Evolutionary conservation across 2,329 filamentous ascomycete genomes (phyloP).

Genomic region (Claviceps quebecensis): DNA sequence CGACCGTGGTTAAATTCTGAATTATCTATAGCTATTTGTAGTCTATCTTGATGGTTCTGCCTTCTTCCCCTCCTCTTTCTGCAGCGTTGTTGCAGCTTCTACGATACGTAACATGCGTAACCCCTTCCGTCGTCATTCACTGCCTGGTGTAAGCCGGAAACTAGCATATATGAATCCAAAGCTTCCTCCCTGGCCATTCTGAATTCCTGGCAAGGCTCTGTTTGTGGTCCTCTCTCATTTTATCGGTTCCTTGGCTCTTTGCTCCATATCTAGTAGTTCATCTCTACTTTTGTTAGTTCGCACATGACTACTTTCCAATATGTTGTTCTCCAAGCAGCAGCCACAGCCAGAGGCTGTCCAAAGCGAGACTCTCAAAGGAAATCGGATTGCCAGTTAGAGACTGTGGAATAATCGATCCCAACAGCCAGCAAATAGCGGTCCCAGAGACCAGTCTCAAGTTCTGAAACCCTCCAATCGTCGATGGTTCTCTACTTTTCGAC

Average conservation of each 20-base stretch:
- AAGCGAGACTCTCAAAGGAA: slow-evolving; percentile 2
- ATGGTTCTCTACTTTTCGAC: slow-evolving; percentile 11
- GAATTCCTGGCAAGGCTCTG: neutral
- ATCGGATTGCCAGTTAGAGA: slow-evolving; percentile 13
- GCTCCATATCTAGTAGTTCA: slow-evolving; percentile 3
- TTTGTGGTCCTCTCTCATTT: slow-evolving; percentile 1
- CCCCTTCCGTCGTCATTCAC: neutral
- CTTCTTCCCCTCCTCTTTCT: neutral
- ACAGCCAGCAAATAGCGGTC: slow-evolving; percentile 2
- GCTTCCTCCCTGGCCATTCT: neutral
- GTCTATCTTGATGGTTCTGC: neutral
- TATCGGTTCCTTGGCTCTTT: slow-evolving; percentile 3
- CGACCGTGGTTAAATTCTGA: neutral
- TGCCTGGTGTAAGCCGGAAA: neutral
- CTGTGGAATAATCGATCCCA: slow-evolving; percentile 14
- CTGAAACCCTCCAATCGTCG: slow-evolving; percentile 3
- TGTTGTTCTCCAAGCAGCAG: slow-evolving; percentile 11
- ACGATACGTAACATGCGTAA: neutral
- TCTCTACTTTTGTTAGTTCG: slow-evolving; percentile 1
- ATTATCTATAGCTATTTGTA: neutral
- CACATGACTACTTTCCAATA: slow-evolving; percentile 9
- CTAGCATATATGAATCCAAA: neutral
- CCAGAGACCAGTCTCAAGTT: slow-evolving; percentile 2
- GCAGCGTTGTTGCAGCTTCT: neutral
- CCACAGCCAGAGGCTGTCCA: slow-evolving; percentile 5